Percentiles rank a stretch among this genome's conserved stretches.
Conservation (phyloP, 306 rosid species). For the Vigna mungo region DNA sequence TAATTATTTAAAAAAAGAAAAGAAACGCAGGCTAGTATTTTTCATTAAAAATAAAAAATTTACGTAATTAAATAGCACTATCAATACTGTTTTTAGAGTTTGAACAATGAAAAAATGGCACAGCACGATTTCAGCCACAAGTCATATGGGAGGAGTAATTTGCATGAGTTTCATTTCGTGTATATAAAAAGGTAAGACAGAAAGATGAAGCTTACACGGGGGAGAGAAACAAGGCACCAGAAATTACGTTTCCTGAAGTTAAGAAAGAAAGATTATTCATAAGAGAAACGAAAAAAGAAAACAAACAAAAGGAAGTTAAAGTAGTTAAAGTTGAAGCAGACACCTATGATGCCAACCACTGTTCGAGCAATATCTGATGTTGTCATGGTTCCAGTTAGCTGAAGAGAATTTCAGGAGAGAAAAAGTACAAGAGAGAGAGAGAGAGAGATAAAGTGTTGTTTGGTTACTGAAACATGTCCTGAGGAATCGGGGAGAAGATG, state of each 20-base stretch:
- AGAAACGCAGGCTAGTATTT: background rate
- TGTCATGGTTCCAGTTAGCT: slow-evolving; percentile 55
- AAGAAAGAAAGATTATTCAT: background rate
- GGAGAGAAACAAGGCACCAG: slow-evolving; percentile 76
- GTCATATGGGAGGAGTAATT: too few species aligned
- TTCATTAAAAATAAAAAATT: background rate
- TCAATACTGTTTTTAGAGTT: background rate
- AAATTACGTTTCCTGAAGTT: slow-evolving; percentile 80
- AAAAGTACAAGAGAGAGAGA: background rate
- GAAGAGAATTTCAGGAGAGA: background rate
- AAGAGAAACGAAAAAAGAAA: background rate
- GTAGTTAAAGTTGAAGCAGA: background rate
- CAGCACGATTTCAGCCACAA: too few species aligned
- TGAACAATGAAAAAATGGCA: too few species aligned
- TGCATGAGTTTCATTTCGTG: too few species aligned
- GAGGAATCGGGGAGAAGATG: background rate
- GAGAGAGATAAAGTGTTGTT: background rate
- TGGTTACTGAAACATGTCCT: background rate
- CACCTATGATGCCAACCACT: slow-evolving; percentile 73
- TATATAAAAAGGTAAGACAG: background rate
- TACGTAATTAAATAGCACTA: background rate
- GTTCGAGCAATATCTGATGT: slow-evolving; percentile 73
- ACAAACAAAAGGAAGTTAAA: too few species aligned
- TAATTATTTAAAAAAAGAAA: too few species aligned
- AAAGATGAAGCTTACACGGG: slow-evolving; percentile 68